A percentile compares a stretch with the other conserved stretches of the same genome.
Conservation (phyloP, 148 eudicot genomes). For the Agrostemma githago region DNA sequence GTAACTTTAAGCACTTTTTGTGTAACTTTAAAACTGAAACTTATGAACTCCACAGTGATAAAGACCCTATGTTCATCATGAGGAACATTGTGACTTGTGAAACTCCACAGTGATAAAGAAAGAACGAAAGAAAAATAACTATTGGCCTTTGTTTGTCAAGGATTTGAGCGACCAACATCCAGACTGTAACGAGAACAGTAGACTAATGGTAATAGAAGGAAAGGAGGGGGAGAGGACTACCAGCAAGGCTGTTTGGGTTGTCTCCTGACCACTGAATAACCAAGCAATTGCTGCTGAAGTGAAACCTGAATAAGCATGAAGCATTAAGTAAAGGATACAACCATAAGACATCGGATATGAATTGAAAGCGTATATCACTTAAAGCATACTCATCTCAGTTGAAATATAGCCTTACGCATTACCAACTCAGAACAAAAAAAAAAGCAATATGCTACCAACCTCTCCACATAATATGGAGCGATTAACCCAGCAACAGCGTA, state of each 20-base stretch:
- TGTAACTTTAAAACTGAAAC: too few relatives aligned
- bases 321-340: background rate
- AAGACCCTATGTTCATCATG: background rate
- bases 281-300: constrained; percentile 63
- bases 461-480: constrained; percentile 68
- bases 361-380: background rate
- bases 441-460: constrained; percentile 35
- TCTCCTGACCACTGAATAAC: constrained; percentile 96
- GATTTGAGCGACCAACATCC: background rate
- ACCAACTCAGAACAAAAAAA: background rate
- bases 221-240: constrained; percentile 21
- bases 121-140: background rate
- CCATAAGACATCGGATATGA: background rate
- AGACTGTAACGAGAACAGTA: background rate
- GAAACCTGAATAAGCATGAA: constrained; percentile 40
- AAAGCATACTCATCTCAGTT: background rate
- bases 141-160: background rate
- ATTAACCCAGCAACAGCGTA: constrained; percentile 78
- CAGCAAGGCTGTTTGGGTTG: constrained; percentile 91
- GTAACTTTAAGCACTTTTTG: too few relatives aligned
- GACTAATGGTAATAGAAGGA: background rate
- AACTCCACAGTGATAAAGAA: too few relatives aligned
- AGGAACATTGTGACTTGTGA: background rate
- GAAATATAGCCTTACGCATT: background rate
- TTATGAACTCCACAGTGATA: too few relatives aligned